Evolutionary conservation across 306 rosid species (phyloP).

Genomic region (Fragaria iinumae): DNA sequence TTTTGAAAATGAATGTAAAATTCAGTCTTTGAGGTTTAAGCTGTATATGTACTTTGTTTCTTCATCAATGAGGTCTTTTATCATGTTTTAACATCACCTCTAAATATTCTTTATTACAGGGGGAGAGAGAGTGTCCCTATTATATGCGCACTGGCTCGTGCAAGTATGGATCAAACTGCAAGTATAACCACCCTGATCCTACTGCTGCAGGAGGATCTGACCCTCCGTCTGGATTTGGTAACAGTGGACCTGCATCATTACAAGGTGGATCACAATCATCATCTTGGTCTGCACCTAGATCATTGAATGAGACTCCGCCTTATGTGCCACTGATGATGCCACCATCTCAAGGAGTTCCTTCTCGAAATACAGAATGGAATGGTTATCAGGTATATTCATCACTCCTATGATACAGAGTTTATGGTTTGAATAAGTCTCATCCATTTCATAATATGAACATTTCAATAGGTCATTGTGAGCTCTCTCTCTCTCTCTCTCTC

Average conservation of each 20-base stretch:
- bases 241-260: conserved; percentile 51
- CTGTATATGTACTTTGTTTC: background rate
- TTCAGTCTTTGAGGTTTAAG: background rate
- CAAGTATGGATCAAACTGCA: conserved; percentile 87
- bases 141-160: conserved; percentile 97
- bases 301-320: conserved; percentile 61
- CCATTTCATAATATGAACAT: background rate
- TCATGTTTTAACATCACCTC: background rate
- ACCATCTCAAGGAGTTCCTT: conserved; percentile 57
- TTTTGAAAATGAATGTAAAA: conserved; percentile 2
- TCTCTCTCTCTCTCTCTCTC: background rate
- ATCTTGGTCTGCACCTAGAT: conserved; percentile 64
- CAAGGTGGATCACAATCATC: conserved; percentile 57
- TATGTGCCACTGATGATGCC: conserved; percentile 62
- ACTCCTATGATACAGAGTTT: background rate
- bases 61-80: background rate
- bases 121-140: conserved; percentile 81
- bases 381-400: conserved; percentile 62
- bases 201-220: conserved; percentile 59
- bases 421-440: background rate
- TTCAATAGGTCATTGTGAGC: too few relatives aligned
- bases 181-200: conserved; percentile 97
- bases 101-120: conserved; percentile 45
- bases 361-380: conserved; percentile 71
- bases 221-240: conserved; percentile 52